Evolutionary conservation across 1,139 yeast species (phyloP).

Genomic region (Williopsis jadinii): DNA sequence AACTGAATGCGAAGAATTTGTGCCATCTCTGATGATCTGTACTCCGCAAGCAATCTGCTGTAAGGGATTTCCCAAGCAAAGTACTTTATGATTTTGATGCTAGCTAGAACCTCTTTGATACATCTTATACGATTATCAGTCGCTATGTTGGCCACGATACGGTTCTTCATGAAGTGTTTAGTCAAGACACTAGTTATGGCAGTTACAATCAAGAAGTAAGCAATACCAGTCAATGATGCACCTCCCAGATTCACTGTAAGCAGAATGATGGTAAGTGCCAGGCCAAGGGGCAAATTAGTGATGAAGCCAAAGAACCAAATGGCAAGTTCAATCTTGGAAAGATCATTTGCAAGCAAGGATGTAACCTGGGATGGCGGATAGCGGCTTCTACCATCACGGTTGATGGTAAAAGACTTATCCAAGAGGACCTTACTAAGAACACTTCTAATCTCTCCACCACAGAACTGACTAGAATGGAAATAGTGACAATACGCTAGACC

Average conservation of each 20-base stretch:
- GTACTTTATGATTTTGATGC: conserved; percentile 46
- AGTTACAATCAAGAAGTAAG: conserved; percentile 36
- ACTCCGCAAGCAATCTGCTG: conserved; percentile 35
- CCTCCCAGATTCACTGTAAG: conserved; percentile 68
- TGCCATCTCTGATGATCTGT: conserved; percentile 40
- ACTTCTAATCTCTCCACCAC: conserved; percentile 66
- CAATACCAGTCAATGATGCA: conserved; percentile 63
- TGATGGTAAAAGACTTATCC: conserved; percentile 56
- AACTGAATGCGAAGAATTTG: conserved; percentile 43
- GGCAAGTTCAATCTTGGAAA: conserved; percentile 75
- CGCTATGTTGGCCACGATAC: conserved; percentile 38
- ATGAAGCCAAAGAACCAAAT: conserved; percentile 62
- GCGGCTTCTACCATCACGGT: conserved; percentile 49
- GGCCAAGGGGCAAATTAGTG: conserved; percentile 52
- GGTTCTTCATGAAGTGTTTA: conserved; percentile 33
- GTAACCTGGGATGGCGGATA: conserved; percentile 67
- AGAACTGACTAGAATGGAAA: conserved; percentile 50
- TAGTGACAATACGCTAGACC: conserved; percentile 56
- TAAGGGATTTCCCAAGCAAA: conserved; percentile 60
- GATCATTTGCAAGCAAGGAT: conserved; percentile 69
- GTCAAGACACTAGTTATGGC: conserved; percentile 29
- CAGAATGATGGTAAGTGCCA: conserved; percentile 53
- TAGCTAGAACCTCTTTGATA: conserved; percentile 45
- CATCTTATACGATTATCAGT: conserved; percentile 45
- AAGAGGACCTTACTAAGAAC: conserved; percentile 60